Conservation (phyloP, 192 early-diverging fungal genomes). For the Backusella tuberculispora region DNA sequence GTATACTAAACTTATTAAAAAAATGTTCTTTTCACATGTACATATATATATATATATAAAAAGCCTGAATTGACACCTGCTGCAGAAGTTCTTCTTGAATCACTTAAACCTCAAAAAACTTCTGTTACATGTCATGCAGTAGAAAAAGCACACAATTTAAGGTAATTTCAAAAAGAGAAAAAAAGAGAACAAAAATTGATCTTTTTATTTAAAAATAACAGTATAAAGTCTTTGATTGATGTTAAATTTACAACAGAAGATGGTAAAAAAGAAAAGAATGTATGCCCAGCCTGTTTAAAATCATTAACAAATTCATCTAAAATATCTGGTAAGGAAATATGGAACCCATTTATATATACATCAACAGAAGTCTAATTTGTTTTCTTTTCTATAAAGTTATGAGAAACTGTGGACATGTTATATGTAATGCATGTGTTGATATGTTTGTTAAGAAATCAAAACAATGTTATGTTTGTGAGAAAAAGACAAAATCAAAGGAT, state of each 20-base stretch:
- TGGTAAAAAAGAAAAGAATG: constrained; percentile 40
- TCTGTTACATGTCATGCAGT: constrained; percentile 69
- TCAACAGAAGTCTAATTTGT: neutral
- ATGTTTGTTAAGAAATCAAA: constrained; percentile 72
- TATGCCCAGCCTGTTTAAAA: constrained; percentile 77
- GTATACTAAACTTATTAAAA: neutral
- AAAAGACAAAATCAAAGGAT: constrained; percentile 68
- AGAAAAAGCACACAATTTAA: constrained; percentile 63
- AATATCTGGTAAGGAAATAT: constrained; percentile 52
- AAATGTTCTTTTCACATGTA: neutral
- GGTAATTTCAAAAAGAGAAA: constrained; percentile 40
- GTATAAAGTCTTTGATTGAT: constrained; percentile 67
- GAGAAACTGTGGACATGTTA: constrained; percentile 70
- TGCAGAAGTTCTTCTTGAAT: constrained; percentile 48
- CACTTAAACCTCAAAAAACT: constrained; percentile 56
- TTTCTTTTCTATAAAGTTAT: constrained; percentile 45
- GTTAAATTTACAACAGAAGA: constrained; percentile 63
- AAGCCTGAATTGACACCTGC: constrained; percentile 78
- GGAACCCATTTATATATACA: too few species aligned
- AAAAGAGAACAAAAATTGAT: neutral
- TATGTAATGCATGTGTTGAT: constrained; percentile 67
- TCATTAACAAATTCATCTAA: constrained; percentile 73
- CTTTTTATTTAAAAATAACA: constrained; percentile 24
- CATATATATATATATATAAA: neutral
- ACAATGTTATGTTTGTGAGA: constrained; percentile 71